A percentile compares a stretch with the other conserved stretches of the same genome.
Conservation (phyloP, 257 asterid species). For the Ilex asprella region DNA sequence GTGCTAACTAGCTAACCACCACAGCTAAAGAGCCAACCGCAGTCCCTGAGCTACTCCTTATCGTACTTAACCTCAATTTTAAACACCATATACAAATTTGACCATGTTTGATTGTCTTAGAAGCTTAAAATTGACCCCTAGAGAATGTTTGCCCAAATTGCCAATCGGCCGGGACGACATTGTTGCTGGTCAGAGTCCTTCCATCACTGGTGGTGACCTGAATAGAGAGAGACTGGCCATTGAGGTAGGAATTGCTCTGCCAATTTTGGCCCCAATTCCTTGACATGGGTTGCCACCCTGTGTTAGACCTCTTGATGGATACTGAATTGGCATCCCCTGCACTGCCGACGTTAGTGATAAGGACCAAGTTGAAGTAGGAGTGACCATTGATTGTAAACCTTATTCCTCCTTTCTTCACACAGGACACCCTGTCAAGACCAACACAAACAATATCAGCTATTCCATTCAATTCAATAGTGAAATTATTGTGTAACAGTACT, state of each 20-base stretch:
- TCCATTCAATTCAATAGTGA: too few relatives aligned
- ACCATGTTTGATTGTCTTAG: too few relatives aligned
- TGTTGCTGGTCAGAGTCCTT: background rate
- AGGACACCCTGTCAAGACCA: background rate
- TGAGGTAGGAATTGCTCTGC: too few relatives aligned
- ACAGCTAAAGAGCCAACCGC: slow-evolving; percentile 27
- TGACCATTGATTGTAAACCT: background rate
- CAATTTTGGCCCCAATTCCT: too few relatives aligned
- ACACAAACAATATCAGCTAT: too few relatives aligned
- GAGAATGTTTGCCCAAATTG: background rate
- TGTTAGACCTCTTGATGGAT: background rate
- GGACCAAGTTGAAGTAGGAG: background rate
- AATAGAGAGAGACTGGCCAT: too few relatives aligned
- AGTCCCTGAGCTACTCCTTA: background rate
- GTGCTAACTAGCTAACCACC: slow-evolving; percentile 68
- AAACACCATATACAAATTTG: too few relatives aligned
- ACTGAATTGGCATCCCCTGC: background rate
- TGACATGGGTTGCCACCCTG: too few relatives aligned
- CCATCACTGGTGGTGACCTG: background rate
- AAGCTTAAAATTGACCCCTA: background rate
- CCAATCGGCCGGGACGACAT: background rate
- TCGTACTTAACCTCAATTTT: background rate
- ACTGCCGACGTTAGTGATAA: background rate
- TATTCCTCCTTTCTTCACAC: background rate
- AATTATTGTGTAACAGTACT: too few relatives aligned